Base-by-base conservation (phyloP, 129 eudicot species). In the Flaveria trinervia region DNA sequence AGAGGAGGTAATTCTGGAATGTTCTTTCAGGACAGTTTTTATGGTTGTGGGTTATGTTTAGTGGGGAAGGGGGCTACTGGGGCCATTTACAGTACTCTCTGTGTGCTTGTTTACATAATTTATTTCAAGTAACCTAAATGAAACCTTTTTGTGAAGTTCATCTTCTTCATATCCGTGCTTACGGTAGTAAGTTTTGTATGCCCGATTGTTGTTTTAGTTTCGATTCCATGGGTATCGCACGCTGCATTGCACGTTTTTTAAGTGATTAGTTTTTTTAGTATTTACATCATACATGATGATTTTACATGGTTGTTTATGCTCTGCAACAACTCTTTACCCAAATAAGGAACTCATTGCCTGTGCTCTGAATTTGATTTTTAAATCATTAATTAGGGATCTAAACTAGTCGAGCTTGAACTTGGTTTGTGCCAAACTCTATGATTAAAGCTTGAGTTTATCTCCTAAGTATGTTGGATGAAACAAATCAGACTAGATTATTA, bases 31-130 rank as follows among this genome's bases (percentile, higher is more conserved):
- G 74, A 26, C 43, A 52, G 68, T 77, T 60, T 20, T 20, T 20
- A 20, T 20, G 22, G 22, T 20, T 20, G 22, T 20, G 22, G 22
- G 22, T 20, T 20, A 20, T 20, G 22, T 20, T 20, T 20, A 20
- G 0, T 20, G 22, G 22, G 22, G 22, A 20, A 20, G 22, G 22
- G 22, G 22, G 22, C 22, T 20, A 20, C 22, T 20, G 22, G 22
- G 22, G 22, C 22, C 22, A 20, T 20, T 20, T 20, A 20, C 22
- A 56, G 70, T 17, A 65, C 61, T 49, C 55, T 73, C 15, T 65
- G 11, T 80, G 76, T 67, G 80, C 30, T 73, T 73, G 79, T 80
- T 64, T 80, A 44, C 62, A 66, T 26, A 71, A 80, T 73, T 54
- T 26, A 73, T 79, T 72, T 65, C 23, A 51, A 51, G 17, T 30